Percentiles rank a stretch among this genome's conserved stretches.
Conservation (phyloP, 768 basidiomycete genomes). For the Pholiota molesta region DNA sequence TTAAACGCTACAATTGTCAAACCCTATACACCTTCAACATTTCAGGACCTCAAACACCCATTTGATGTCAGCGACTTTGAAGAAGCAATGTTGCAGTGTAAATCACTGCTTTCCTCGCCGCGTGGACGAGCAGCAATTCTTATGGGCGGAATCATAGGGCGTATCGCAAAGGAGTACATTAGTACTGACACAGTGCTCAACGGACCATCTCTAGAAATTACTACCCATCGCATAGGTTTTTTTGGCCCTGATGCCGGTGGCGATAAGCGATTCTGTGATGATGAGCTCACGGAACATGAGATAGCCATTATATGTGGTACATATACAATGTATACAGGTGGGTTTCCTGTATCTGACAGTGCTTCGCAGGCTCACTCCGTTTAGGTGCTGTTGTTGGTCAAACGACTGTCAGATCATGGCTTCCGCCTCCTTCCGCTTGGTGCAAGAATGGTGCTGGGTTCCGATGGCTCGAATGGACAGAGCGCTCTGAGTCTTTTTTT, state of each 20-base stretch:
- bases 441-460: not conserved
- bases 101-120: not conserved
- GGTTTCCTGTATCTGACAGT: not conserved
- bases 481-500: not conserved
- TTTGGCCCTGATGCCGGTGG: not conserved
- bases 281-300: slow-evolving; percentile 12
- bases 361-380: not conserved
- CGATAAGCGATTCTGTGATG: slow-evolving; percentile 9
- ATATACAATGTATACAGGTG: slow-evolving; percentile 13
- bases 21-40: not conserved
- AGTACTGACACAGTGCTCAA: slow-evolving; percentile 9
- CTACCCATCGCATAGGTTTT: not conserved
- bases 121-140: slow-evolving; percentile 15
- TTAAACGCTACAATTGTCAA: not conserved
- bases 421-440: slow-evolving; percentile 12
- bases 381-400: not conserved
- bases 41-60: not conserved
- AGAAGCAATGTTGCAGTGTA: not conserved
- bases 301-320: slow-evolving; percentile 13
- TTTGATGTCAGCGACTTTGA: not conserved
- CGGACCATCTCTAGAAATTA: slow-evolving; percentile 15
- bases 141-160: slow-evolving; percentile 14
- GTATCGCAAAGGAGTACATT: slow-evolving; percentile 14
- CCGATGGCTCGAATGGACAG: slow-evolving; percentile 10
- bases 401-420: slow-evolving; percentile 4